A percentile compares a stretch with the other conserved stretches of the same genome.
These are phyloP conservation scores for Lepidium aucheri DNA, from an alignment of 345 rosid species.

Conservation along the genomic window DNA sequence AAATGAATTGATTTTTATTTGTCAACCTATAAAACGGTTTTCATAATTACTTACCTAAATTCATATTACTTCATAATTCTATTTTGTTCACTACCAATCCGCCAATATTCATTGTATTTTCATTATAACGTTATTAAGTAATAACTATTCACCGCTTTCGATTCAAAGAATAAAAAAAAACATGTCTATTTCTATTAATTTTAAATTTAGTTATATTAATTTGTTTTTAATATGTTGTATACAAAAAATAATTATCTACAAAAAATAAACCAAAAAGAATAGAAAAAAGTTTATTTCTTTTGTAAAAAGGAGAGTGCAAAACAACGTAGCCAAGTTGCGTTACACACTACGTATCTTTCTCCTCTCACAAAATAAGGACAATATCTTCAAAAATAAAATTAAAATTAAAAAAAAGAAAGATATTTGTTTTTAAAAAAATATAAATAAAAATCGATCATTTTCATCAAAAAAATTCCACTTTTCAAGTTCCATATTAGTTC, in stretches of 20 bases:
- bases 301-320: conserved; percentile 22
- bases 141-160: conserved; percentile 2
- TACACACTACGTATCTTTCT: conserved; percentile 51
- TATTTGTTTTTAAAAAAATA: neutral
- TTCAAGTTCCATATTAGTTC: conserved; percentile 28
- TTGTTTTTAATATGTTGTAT: neutral
- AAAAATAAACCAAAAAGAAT: neutral
- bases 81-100: neutral
- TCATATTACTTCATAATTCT: neutral
- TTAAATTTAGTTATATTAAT: neutral
- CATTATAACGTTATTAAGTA: neutral
- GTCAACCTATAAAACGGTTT: neutral
- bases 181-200: neutral
- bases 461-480: conserved; percentile 31
- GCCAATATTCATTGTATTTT: neutral
- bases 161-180: conserved; percentile 13
- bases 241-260: no score
- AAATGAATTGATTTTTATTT: neutral
- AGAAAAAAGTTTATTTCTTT: conserved; percentile 10
- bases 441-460: conserved; percentile 25
- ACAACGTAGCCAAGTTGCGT: conserved; percentile 44
- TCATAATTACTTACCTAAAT: neutral
- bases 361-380: conserved; percentile 22
- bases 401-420: neutral
- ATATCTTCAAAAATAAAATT: neutral